phyloP scores from a whole-genome alignment of 140 eudicot genomes.

The Stevia rebaudiana region DNA sequence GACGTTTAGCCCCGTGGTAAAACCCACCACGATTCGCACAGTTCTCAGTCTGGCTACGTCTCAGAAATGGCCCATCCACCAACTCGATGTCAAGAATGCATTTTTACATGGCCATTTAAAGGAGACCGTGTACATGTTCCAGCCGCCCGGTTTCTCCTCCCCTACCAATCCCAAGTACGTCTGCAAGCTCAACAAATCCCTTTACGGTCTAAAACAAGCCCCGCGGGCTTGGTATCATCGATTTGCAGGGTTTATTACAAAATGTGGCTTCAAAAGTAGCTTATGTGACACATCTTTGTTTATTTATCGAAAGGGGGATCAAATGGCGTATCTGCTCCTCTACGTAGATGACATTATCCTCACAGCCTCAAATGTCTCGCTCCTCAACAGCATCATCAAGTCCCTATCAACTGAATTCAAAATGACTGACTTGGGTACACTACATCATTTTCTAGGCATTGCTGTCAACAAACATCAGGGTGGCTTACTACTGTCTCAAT shows the following conservation, averaged over 20 bases:
- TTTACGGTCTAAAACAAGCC: neutral
- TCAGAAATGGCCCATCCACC: no score
- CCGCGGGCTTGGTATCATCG: neutral
- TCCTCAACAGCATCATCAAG: neutral
- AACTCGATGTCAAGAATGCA: no score
- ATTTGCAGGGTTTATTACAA: neutral
- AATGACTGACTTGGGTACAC: neutral
- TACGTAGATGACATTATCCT: neutral
- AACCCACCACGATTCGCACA: no score
- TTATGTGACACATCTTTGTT: neutral
- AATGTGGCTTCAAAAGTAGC: neutral
- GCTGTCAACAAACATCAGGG: neutral
- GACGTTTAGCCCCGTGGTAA: no score
- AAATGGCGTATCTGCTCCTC: neutral
- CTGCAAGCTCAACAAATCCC: neutral
- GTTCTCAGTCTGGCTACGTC: no score
- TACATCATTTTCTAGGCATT: neutral
- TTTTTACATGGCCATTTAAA: no score
- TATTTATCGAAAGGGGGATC: neutral
- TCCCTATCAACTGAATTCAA: neutral
- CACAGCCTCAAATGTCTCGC: neutral
- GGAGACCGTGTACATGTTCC: no score
- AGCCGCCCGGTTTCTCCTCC: no score
- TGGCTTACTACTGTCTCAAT: neutral
- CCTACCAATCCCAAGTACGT: no score